phyloP scores from a whole-genome alignment of 2,329 filamentous ascomycete genomes.

The Trichoderma harzianum region DNA sequence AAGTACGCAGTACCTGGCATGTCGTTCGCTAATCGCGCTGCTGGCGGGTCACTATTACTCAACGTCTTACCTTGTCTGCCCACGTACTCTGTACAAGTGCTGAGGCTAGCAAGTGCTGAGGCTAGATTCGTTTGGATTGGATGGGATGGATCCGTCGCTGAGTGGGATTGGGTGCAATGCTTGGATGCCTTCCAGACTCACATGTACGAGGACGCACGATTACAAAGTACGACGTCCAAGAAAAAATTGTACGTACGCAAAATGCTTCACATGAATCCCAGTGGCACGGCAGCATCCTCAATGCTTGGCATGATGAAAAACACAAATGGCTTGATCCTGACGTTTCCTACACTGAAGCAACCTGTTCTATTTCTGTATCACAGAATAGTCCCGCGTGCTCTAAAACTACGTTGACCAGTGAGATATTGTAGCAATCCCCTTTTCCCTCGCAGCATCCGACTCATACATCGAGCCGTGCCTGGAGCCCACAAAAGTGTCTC shows the following conservation, averaged over 20 bases:
- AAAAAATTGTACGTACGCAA: neutral
- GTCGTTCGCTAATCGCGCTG: conserved; percentile 2
- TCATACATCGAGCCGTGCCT: neutral
- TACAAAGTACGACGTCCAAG: neutral
- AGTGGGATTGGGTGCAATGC: neutral
- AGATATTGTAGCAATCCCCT: neutral
- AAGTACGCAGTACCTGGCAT: neutral
- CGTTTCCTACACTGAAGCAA: neutral
- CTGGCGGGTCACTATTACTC: neutral
- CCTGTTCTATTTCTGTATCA: neutral
- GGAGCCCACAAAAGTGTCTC: conserved; percentile 4
- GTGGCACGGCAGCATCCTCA: neutral
- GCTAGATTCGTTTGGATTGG: neutral
- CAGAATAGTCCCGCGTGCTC: neutral
- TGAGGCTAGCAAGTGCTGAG: neutral
- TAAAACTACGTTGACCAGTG: neutral
- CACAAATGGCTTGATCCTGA: neutral
- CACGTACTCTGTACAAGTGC: neutral
- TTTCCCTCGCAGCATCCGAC: neutral
- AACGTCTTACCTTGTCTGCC: neutral
- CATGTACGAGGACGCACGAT: neutral
- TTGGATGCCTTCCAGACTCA: neutral
- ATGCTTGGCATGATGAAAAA: neutral
- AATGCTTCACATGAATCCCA: neutral
- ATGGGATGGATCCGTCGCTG: neutral